Evolutionary conservation across 345 rosid species (phyloP), one percentile per base, ranked within the genome.

Genomic region (Eucalyptus sp.): DNA sequence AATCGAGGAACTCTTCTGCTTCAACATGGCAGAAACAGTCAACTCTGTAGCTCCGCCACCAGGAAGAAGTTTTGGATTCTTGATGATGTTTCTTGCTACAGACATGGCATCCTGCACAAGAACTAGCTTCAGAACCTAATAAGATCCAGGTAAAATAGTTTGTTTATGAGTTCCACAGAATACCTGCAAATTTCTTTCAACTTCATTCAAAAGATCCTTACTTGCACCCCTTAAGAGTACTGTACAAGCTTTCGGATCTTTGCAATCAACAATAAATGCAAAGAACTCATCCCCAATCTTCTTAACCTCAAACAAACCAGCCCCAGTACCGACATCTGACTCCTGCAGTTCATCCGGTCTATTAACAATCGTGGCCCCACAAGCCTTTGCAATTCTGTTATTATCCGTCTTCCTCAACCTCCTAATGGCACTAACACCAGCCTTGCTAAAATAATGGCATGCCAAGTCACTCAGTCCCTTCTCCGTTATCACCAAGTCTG

Each of bases 381-480:
- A 95, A 5, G 98, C 99, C 94, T 95, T 97, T 24, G 99, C 99
- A 88, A 97, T 96, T 91, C 99, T 95, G 90, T 96, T 97, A 90
- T 96, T 97, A 91, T 97, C 99, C 0, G 95, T 91, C 94, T 97
- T 97, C 91, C 99, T 94, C 94, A 97, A 86, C 96, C 99, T 96
- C 92, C 99, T 91, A 88, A 96, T 96, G 88, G 99, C 99, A 93
- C 96, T 96, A 76, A 97, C 98, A 50, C 99, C 99, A 50, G 98
- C 99, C 93, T 96, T 97, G 90, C 99, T 95, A 87, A 97, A 88
- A 89, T 94, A 96, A 91, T 97, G 99, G 93, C 98, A 95, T 48
- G 99, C 99, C 92, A 97, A 92, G 91, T 97, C 99, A 89, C 99
- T 95, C 48, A 96, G 97, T n/a, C 99, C 99, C 94, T 97, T 97